phyloP scores from a whole-genome alignment of 176 grass and related monocot species.

The Hyparrhenia diplandra region DNA sequence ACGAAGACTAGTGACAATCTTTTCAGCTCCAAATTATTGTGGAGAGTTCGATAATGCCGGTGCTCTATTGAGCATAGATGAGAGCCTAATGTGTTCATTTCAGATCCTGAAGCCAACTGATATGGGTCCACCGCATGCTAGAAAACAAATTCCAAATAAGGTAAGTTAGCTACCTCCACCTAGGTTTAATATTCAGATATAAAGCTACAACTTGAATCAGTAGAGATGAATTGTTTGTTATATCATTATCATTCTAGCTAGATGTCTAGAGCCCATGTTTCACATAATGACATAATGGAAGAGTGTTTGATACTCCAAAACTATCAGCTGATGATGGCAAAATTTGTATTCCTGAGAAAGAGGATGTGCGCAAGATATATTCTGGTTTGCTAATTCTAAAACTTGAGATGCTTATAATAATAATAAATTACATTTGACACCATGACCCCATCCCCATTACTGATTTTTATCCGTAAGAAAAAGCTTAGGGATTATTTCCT shows the following conservation, averaged over 20 bases:
- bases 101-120: slow-evolving; percentile 49
- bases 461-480: background rate
- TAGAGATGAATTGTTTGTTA: background rate
- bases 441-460: background rate
- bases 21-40: slow-evolving; percentile 53
- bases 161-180: slow-evolving; percentile 23
- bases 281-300: background rate
- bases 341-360: background rate
- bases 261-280: background rate
- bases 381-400: background rate
- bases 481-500: background rate
- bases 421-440: background rate
- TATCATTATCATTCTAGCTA: background rate
- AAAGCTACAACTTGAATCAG: background rate
- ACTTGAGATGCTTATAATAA: background rate
- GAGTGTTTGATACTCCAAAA: background rate
- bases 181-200: background rate
- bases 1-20: slow-evolving; percentile 46
- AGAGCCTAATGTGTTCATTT: slow-evolving; percentile 45
- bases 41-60: slow-evolving; percentile 41
- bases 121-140: slow-evolving; percentile 8
- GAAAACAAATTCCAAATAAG: slow-evolving; percentile 57
- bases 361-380: background rate
- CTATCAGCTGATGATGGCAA: background rate
- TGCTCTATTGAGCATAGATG: slow-evolving; percentile 50